phyloP scores from a whole-genome alignment of 129 eudicot species.

The Centrapalus pauciflorus region DNA sequence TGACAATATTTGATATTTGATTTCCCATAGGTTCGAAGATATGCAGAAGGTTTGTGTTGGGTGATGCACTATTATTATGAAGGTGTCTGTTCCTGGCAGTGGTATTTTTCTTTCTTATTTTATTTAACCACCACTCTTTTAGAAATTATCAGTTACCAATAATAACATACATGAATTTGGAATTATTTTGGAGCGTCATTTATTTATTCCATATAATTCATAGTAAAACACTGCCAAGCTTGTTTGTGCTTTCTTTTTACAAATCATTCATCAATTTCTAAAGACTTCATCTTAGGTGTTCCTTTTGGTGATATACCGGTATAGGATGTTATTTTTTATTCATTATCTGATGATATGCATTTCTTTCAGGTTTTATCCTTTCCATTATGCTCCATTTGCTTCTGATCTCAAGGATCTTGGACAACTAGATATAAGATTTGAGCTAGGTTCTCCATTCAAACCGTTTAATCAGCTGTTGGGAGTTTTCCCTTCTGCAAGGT shows the following conservation, averaged over 20 bases:
- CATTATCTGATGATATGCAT: neutral
- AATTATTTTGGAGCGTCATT: neutral
- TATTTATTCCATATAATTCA: neutral
- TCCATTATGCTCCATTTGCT: constrained; percentile 47
- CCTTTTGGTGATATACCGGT: neutral
- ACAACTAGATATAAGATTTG: constrained; percentile 27
- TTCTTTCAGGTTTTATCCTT: constrained; percentile 44
- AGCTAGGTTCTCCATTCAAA: constrained; percentile 38
- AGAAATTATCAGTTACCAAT: neutral
- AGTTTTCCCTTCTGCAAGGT: constrained; percentile 45
- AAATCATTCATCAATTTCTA: neutral
- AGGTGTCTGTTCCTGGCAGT: constrained; percentile 10
- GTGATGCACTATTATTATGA: neutral
- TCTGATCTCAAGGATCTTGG: constrained; percentile 42
- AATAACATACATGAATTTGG: neutral
- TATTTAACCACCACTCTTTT: neutral
- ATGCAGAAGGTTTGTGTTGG: constrained; percentile 13
- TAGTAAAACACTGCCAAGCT: neutral
- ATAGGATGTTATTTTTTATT: neutral
- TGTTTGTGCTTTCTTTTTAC: neutral
- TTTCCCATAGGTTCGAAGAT: neutral
- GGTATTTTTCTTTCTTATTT: neutral
- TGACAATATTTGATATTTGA: neutral
- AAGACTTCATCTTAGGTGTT: neutral
- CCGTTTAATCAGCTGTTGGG: constrained; percentile 46